Evolutionary conservation across 371 early-diverging fungal genomes (phyloP), one percentile per base, ranked within the genome.

Genomic region (Chytridium lagenaria): DNA sequence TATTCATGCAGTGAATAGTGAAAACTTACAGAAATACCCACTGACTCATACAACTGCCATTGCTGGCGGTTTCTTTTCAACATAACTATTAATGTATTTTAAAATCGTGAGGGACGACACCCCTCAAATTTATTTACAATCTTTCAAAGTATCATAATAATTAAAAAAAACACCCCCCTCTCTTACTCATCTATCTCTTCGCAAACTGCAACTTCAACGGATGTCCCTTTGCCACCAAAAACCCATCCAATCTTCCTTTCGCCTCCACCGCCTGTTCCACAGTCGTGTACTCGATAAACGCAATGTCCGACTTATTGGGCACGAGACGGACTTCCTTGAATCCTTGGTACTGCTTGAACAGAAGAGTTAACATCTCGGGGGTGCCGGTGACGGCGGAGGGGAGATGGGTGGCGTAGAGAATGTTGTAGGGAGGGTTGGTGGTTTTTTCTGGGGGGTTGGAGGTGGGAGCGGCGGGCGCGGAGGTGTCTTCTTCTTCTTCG

Each of bases 241-340:
- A 92, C 19, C 92, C 93, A 66, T 93, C 83, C 63, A 97, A 81
- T 26, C 93, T 91, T 22, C 79, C 84, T 77, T 89, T 90, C 38
- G 96, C 96, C 34, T 88, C 87, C 10, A 87, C 86, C 0, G 97
- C 94, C 66, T 94, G 89, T 1, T 84, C 83, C 39, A 91, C 92
- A 34, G 85, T 91, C 64, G 92, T 92, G 79, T 94, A 98, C 80
- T 98, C 98, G 31, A 96, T 95, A 87, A 97, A 98, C 0, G 96
- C 97, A 80, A 97, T 92, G 5, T 89, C 92, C 67, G 86, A 82
- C 75, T 91, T 92, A 55, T 92, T 92, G 15, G 97, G 93, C 22
- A 96, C 90, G 77, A 90, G 85, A 77, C 98, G 93, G 22, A 96
- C 92, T 79, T 95, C 97, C 75, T 86, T 91, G 87, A 95, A 97